Base-by-base conservation (phyloP, 1,139 yeast species). In the Geotrichum klebahnii region DNA sequence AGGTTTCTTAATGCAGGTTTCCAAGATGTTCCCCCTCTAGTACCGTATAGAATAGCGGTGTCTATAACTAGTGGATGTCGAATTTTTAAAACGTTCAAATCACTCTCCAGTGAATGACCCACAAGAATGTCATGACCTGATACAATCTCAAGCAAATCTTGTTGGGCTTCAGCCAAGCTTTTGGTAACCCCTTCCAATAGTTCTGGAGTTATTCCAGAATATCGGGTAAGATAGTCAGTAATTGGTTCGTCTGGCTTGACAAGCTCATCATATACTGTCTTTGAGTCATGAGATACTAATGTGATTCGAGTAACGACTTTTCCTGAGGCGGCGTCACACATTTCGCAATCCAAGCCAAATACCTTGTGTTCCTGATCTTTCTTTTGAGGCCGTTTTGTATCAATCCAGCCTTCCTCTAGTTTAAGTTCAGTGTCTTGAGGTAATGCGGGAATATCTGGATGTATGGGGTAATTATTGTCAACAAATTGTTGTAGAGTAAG, bases 81-180 rank as follows among this genome's bases (percentile, higher is more conserved):
- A 40, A 92, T 60, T 55, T 95, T 71, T 74, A 92, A 74, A n/a
- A 87, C 87, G 58, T 82, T 81, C 65, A 92, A 67, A 67, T 92
- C 98, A 63, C 86, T 87, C 60, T 92, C 97, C 47, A 92, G 71
- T 0, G 98, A 96, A 67, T 92, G 98, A 0, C 98, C 98, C 3
- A 92, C 75, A 5, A 92, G 67, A 26, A 88, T 79, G 51, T 69
- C 74, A 5, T 55, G 72, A 0, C 94, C 80, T 60, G 85, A 94
- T 2, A 92, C 77, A 20, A 87, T 71, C 1, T 64, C 59, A 3
- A 77, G 53, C 10, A 92, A 54, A 57, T 73, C 72, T 3, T 72
- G 53, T 63, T 89, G 97, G 3, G 87, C 79, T 56, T 90, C 95
- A 8, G 65, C 57, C 19, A 84, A 66, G 0, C 84, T 78, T 0